These are phyloP conservation scores for Trichophyton verrucosum DNA, from an alignment of 2,329 filamentous ascomycete genomes.

Conservation along the genomic window DNA sequence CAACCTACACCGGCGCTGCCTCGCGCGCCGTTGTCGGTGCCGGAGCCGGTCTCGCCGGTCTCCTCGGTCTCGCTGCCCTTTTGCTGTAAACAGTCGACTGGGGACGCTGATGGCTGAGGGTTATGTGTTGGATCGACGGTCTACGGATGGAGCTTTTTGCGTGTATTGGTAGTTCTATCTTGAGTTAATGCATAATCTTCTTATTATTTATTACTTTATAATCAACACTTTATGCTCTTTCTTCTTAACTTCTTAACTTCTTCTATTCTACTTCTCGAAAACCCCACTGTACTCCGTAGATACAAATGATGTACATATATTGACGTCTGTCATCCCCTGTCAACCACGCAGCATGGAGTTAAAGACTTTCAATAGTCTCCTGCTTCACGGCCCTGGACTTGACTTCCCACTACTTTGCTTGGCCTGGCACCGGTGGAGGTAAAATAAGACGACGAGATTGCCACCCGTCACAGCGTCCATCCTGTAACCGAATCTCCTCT, in stretches of 20 bases:
- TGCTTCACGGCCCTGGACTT: neutral
- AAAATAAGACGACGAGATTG: neutral
- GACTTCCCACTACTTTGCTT: too few species aligned
- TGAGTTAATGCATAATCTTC: neutral
- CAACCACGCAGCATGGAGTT: neutral
- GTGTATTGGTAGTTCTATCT: neutral
- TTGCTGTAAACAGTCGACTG: constrained; percentile 27
- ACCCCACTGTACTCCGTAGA: neutral
- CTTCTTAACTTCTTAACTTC: too few species aligned
- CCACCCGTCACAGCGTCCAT: neutral
- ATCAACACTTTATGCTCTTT: neutral
- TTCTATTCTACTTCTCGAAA: neutral
- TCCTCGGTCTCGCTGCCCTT: constrained; percentile 40
- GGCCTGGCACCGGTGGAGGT: too few species aligned
- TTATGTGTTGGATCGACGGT: neutral
- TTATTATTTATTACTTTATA: neutral
- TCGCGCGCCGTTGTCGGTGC: constrained; percentile 34
- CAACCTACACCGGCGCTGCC: constrained; percentile 41
- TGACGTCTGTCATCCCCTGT: neutral
- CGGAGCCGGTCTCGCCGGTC: constrained; percentile 41
- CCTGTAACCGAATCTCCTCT: neutral
- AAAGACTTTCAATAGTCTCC: neutral
- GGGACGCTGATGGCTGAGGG: neutral
- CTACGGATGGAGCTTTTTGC: neutral
- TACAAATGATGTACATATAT: too few species aligned